A percentile compares a stretch with the other conserved stretches of the same genome.
These are phyloP conservation scores for Nemania diffusa DNA, from an alignment of 2,329 filamentous ascomycete species.

Conservation along the genomic window DNA sequence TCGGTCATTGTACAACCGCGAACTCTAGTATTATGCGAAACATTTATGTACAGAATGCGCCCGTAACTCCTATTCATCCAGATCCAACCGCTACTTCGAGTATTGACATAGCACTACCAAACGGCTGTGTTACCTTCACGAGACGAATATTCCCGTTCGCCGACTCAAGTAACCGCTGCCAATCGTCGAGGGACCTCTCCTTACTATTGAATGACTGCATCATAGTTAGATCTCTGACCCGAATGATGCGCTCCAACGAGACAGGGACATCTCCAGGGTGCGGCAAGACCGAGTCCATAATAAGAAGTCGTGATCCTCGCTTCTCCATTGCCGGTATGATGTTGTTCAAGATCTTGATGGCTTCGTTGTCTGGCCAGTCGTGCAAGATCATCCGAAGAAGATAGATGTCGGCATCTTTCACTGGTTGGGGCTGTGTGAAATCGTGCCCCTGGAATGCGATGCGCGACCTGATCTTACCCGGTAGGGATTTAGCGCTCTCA, in stretches of 20 bases:
- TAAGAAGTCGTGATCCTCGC: background rate
- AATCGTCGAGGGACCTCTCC: conserved; percentile 10
- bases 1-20: background rate
- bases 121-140: background rate
- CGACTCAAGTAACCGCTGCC: background rate
- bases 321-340: background rate
- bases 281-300: conserved; percentile 4
- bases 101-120: conserved; percentile 10
- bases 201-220: conserved; percentile 10
- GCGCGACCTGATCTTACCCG: background rate
- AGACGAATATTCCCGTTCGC: background rate
- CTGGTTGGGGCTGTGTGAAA: background rate
- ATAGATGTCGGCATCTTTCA: background rate
- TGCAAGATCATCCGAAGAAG: conserved; percentile 7
- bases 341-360: conserved; percentile 1
- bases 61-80: background rate
- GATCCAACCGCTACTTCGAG: background rate
- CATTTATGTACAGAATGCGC: background rate
- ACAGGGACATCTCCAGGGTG: background rate
- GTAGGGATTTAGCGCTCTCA: background rate
- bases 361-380: conserved; percentile 10
- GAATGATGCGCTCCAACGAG: background rate
- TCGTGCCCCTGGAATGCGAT: background rate
- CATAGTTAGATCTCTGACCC: conserved; percentile 6
- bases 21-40: background rate